Evolutionary conservation across 345 rosid species (phyloP), one percentile per base, ranked within the genome.

Genomic region (Salix purpurea): DNA sequence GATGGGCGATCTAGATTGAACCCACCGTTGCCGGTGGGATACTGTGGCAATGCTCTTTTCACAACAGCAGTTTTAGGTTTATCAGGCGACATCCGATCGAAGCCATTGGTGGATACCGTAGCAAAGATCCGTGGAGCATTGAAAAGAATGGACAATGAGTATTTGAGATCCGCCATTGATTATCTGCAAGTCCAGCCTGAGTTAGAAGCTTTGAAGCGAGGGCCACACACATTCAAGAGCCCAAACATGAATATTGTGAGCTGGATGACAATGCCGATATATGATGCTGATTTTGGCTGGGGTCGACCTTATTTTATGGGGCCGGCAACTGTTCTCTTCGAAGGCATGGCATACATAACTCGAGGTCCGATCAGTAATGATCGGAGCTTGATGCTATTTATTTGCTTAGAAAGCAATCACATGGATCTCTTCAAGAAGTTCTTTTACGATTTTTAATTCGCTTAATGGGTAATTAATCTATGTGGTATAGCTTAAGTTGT

Each of bases 1-100:
- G 74, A 87, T 71, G 91, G 91, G 40, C 80, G 88, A 42, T 72
- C 84, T 19, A 80, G 87, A 68, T 76, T 88, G 64, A 39, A 5
- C 16, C 91, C 92, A 0, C 75, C 85, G 19, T 71, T 89, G 6
- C 89, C 91, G 19, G 44, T 75, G 4, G 82, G 86, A 13, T 88
- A 82, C 72, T 71, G 87, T 7, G 89, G 92, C 24, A 87, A 88
- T 24, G 86, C 74, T 5, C 39, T 85, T 19, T 87, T 85, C 54
- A 76, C 72, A 2, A 73, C 85, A 7, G 65, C 89, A 2, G 72
- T 81, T 0, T 69, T 62, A 15, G 78, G 76, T 0, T 10, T 10
- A 9, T 19, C 82, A 0, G 78, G 81, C 0, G 89, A 83, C 15
- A 26, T 90, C 9, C 74, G 8, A 28, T 78, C 74, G 32, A 81